A percentile compares a stretch with the other conserved stretches of the same genome.
These are phyloP conservation scores for Podila horticola DNA, from an alignment of 192 early-diverging fungal species.

Conservation along the genomic window DNA sequence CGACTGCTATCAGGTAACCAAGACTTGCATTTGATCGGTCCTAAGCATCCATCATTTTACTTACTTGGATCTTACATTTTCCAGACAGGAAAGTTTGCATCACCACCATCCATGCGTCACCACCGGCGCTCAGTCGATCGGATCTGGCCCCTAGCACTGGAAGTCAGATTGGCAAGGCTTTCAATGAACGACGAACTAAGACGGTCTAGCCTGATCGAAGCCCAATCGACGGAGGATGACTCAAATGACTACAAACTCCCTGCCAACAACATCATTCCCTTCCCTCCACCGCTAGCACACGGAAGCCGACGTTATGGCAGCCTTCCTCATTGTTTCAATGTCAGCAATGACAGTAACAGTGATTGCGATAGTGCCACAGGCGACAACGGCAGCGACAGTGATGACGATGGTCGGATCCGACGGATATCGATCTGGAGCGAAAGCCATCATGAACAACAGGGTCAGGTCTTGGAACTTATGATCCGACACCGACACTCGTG, in stretches of 20 bases:
- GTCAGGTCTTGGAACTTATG: background rate
- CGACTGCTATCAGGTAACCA: background rate
- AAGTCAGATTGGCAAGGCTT: constrained; percentile 17
- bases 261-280: background rate
- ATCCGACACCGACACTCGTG: background rate
- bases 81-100: background rate
- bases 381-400: background rate
- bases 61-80: background rate
- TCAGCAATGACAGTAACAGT: background rate
- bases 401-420: background rate
- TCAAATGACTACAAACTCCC: no score
- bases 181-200: background rate
- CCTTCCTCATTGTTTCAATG: background rate
- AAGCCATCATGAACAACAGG: background rate
- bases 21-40: background rate
- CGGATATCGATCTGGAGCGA: background rate
- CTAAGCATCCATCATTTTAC: background rate
- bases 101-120: constrained; percentile 4
- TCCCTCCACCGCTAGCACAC: background rate
- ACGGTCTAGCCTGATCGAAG: background rate
- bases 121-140: constrained; percentile 16
- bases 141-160: constrained; percentile 26
- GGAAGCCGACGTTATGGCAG: background rate
- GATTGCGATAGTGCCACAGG: background rate
- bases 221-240: no score